Percentiles rank a stretch among this genome's conserved stretches.
Evolutionary conservation across 2,329 filamentous ascomycete genomes (phyloP).

Genomic region (Leptographium galeiforme): DNA sequence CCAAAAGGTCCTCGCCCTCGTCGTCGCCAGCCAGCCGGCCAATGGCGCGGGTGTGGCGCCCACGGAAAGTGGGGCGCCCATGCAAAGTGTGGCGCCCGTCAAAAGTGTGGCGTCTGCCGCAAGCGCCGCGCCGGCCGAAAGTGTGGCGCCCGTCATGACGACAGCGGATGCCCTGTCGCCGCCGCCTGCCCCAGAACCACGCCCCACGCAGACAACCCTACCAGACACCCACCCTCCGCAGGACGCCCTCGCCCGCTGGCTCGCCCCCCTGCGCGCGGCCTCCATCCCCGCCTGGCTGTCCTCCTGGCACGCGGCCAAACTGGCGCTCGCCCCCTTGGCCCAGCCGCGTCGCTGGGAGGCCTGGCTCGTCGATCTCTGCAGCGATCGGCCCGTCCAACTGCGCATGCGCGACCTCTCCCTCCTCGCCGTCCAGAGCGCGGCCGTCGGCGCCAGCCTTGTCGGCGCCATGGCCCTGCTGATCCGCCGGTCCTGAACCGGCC

Average conservation of each 20-base stretch:
- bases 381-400: constrained; percentile 48
- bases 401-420: constrained; percentile 58
- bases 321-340: constrained; percentile 21
- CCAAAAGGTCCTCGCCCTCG: constrained; percentile 15
- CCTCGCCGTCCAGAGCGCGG: constrained; percentile 53
- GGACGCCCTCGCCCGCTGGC: background rate
- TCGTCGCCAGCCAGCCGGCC: constrained; percentile 6
- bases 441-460: constrained; percentile 39
- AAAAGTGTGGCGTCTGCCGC: too few relatives aligned
- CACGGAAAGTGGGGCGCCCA: too few relatives aligned
- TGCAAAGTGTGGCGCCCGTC: too few relatives aligned
- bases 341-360: constrained; percentile 34
- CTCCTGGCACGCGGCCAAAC: constrained; percentile 26
- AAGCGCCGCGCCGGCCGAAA: too few relatives aligned
- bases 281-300: background rate
- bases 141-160: too few relatives aligned
- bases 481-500: constrained; percentile 15
- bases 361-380: constrained; percentile 44
- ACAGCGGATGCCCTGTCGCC: too few relatives aligned
- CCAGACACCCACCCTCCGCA: too few relatives aligned
- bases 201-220: too few relatives aligned
- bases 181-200: too few relatives aligned
- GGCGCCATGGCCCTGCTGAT: constrained; percentile 3
- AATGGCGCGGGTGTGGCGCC: too few relatives aligned
- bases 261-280: background rate